phyloP scores from a whole-genome alignment of 1,284 basidiomycete species.

The Chalciporus sp. region DNA sequence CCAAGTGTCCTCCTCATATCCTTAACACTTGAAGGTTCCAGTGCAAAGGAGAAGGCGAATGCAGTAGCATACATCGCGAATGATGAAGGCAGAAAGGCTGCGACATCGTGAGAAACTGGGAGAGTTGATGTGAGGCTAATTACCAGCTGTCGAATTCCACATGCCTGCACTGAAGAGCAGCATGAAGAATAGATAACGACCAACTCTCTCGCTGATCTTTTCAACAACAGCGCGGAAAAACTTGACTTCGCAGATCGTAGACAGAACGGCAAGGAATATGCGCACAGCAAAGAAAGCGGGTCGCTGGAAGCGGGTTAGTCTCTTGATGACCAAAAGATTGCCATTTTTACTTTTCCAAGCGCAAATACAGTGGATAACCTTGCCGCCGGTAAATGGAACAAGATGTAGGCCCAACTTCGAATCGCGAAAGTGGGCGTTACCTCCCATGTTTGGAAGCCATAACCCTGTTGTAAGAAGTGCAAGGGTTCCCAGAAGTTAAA shows the following conservation, averaged over 20 bases:
- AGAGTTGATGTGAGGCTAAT: constrained; percentile 2
- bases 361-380: constrained; percentile 45
- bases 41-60: constrained; percentile 77
- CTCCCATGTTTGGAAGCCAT: constrained; percentile 98
- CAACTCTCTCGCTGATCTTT: constrained; percentile 86
- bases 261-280: constrained; percentile 75
- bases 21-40: constrained; percentile 67
- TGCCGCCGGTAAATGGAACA: constrained; percentile 72
- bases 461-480: constrained; percentile 83
- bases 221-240: constrained; percentile 85
- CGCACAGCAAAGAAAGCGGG: constrained; percentile 89
- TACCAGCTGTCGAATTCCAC: constrained; percentile 88
- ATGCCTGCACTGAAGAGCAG: constrained; percentile 88
- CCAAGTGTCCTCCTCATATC: constrained; percentile 59
- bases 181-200: constrained; percentile 88
- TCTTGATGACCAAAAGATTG: background rate
- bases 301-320: constrained; percentile 49
- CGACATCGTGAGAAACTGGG: constrained; percentile 5
- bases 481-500: constrained; percentile 99
- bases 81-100: constrained; percentile 91
- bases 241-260: constrained; percentile 79
- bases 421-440: constrained; percentile 89
- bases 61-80: constrained; percentile 93
- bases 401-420: constrained; percentile 91
- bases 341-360: constrained; percentile 51